A percentile compares a stretch with the other conserved stretches of the same genome.
phyloP scores from a whole-genome alignment of 208 protist genomes.

The Acanthamoeba healyi region DNA sequence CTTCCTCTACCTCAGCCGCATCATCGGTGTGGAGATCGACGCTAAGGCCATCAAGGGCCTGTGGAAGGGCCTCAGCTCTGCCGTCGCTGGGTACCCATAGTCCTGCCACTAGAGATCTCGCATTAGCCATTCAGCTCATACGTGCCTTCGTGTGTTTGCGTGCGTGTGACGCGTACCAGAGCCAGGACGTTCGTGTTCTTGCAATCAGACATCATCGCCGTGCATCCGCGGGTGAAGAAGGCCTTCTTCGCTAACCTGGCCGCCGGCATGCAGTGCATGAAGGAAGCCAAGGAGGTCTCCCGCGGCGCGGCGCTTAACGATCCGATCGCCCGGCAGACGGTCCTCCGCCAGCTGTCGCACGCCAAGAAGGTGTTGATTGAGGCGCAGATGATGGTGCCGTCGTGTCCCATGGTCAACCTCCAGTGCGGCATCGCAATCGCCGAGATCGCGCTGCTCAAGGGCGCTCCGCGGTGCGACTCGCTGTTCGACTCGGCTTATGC shows the following conservation, averaged over 20 bases:
- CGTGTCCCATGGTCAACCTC: slow-evolving; percentile 40
- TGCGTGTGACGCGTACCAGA: not conserved
- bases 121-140: not conserved
- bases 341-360: not conserved
- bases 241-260: slow-evolving; percentile 59
- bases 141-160: not conserved
- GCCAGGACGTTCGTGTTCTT: not conserved
- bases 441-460: slow-evolving; percentile 11
- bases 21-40: slow-evolving; percentile 31
- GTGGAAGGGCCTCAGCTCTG: not conserved
- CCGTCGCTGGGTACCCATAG: too few species aligned
- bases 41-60: slow-evolving; percentile 33
- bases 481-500: slow-evolving; percentile 17
- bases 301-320: not conserved
- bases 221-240: slow-evolving; percentile 52
- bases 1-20: slow-evolving; percentile 39
- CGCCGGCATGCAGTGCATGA: not conserved
- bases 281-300: not conserved
- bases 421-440: not conserved
- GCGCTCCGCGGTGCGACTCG: not conserved
- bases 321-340: not conserved
- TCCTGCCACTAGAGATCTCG: too few species aligned
- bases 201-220: not conserved
- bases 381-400: slow-evolving; percentile 37
- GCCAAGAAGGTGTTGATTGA: not conserved